Percentiles rank a stretch among this genome's conserved stretches.
Conservation (phyloP, 345 rosid genomes). For the Leavenworthia alabamica region DNA sequence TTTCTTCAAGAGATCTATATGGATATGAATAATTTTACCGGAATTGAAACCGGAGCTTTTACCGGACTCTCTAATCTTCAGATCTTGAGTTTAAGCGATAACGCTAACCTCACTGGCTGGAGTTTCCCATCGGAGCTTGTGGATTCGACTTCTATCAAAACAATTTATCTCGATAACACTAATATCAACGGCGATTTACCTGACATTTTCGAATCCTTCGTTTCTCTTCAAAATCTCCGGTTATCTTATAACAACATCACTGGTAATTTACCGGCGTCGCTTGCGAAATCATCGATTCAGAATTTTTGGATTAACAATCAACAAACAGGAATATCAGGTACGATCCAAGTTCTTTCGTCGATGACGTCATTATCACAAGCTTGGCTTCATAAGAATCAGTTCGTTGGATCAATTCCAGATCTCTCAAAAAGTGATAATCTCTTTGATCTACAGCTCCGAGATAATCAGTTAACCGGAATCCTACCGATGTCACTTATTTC, state of each 20-base stretch:
- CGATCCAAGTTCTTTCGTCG: conserved; percentile 46
- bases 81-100: conserved; percentile 39
- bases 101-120: conserved; percentile 41
- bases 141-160: conserved; percentile 35
- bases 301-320: conserved; percentile 70
- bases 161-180: conserved; percentile 37
- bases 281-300: conserved; percentile 42
- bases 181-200: conserved; percentile 51
- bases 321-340: conserved; percentile 48
- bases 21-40: conserved; percentile 46
- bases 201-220: conserved; percentile 44
- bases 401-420: conserved; percentile 71
- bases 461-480: conserved; percentile 61
- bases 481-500: conserved; percentile 41
- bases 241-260: conserved; percentile 69
- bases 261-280: conserved; percentile 55
- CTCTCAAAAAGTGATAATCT: conserved; percentile 45
- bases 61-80: conserved; percentile 50
- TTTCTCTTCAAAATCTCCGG: conserved; percentile 43
- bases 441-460: conserved; percentile 68
- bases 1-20: conserved; percentile 40
- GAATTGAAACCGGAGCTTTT: conserved; percentile 49
- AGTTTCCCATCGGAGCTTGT: conserved; percentile 47
- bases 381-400: conserved; percentile 68
- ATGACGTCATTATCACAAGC: conserved; percentile 52